phyloP scores from a whole-genome alignment of 345 rosid species.

The Eutrema heterophyllum region DNA sequence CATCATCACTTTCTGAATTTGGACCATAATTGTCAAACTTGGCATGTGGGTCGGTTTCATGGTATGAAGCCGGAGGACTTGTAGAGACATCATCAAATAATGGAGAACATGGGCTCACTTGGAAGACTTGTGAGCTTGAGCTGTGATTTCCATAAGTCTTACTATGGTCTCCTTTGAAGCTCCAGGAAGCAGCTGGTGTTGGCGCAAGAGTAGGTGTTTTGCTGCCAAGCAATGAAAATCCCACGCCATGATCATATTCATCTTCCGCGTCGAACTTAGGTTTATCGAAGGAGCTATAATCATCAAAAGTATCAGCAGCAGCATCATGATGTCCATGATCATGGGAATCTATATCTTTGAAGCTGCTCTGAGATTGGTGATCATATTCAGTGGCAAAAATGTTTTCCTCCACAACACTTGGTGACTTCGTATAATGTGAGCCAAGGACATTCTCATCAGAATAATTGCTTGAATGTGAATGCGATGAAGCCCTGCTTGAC shows the following conservation, averaged over 20 bases:
- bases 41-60: constrained; percentile 30
- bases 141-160: constrained; percentile 22
- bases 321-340: constrained; percentile 31
- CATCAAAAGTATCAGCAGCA: constrained; percentile 45
- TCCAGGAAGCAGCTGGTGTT: constrained; percentile 32
- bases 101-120: constrained; percentile 26
- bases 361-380: constrained; percentile 35
- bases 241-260: constrained; percentile 26
- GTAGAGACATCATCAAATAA: constrained; percentile 38
- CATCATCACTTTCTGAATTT: constrained; percentile 50
- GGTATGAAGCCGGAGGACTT: constrained; percentile 32
- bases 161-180: constrained; percentile 30
- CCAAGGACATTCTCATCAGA: constrained; percentile 34
- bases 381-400: constrained; percentile 39
- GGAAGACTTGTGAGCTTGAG: constrained; percentile 35
- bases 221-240: constrained; percentile 36
- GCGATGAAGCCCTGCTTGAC: constrained; percentile 38
- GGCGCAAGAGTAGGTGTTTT: constrained; percentile 24
- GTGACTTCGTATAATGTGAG: constrained; percentile 31
- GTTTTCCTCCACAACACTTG: constrained; percentile 35
- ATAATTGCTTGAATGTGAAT: constrained; percentile 39
- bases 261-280: constrained; percentile 37
- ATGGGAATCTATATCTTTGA: constrained; percentile 29
- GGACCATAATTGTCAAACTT: constrained; percentile 54
- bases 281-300: constrained; percentile 48